These are phyloP conservation scores for Wickerhamomyces canadensis DNA, from an alignment of 805 yeast genomes.

Conservation along the genomic window DNA sequence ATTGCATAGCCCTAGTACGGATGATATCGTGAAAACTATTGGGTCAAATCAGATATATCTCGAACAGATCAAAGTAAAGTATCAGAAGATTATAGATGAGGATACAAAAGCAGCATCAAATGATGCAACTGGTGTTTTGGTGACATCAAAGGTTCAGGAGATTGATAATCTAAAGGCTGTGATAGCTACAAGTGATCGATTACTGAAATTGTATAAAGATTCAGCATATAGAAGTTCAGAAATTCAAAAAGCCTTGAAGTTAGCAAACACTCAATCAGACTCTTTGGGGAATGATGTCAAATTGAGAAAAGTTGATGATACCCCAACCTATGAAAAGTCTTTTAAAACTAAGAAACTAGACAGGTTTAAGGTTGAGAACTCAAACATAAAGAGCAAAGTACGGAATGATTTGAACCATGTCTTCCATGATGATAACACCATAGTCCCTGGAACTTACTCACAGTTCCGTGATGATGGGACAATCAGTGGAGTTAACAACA, in stretches of 20 bases:
- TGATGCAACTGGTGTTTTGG: slow-evolving; percentile 5
- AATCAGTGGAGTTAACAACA: slow-evolving; percentile 2
- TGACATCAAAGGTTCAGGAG: slow-evolving; percentile 4
- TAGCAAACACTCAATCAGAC: slow-evolving; percentile 2
- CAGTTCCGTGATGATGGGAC: neutral
- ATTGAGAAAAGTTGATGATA: slow-evolving; percentile 1
- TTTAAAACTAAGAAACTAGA: slow-evolving; percentile 11
- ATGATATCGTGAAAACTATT: neutral
- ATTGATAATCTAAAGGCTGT: slow-evolving; percentile 10
- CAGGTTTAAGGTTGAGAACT: slow-evolving; percentile 9
- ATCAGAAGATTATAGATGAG: slow-evolving; percentile 5
- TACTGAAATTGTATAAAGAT: slow-evolving; percentile 6
- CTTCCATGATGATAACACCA: slow-evolving; percentile 2
- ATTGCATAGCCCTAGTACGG: slow-evolving; percentile 22
- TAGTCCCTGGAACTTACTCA: slow-evolving; percentile 8
- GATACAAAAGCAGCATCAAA: slow-evolving; percentile 22
- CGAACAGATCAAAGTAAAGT: neutral
- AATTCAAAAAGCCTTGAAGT: slow-evolving; percentile 5
- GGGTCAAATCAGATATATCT: neutral
- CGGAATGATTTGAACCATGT: slow-evolving; percentile 10
- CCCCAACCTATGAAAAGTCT: slow-evolving; percentile 6
- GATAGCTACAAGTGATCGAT: slow-evolving; percentile 1
- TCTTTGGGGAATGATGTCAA: slow-evolving; percentile 6
- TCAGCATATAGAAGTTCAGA: slow-evolving; percentile 3
- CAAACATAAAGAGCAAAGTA: slow-evolving; percentile 13